phyloP scores from a whole-genome alignment of 164 flowering plant species.

The Chimonanthus praecox region DNA sequence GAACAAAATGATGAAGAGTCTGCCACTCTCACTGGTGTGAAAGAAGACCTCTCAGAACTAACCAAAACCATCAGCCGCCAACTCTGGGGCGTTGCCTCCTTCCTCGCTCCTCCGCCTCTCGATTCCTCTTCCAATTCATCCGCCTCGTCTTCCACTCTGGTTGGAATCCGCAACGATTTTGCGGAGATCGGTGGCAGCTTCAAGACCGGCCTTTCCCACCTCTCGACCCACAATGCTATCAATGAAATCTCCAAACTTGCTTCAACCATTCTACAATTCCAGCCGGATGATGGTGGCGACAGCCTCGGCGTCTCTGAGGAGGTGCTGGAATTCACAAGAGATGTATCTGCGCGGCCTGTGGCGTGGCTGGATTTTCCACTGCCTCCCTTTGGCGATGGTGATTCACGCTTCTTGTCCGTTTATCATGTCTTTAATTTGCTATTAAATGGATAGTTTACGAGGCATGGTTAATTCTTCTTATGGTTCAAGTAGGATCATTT shows the following conservation, averaged over 20 bases:
- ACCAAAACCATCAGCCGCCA: constrained; percentile 45
- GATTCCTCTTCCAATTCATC: constrained; percentile 10
- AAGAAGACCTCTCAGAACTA: constrained; percentile 43
- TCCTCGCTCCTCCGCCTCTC: constrained; percentile 28
- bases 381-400: constrained; percentile 30
- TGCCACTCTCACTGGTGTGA: constrained; percentile 5
- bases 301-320: constrained; percentile 63
- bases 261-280: constrained; percentile 8
- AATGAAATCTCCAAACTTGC: no score
- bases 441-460: no score
- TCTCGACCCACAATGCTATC: constrained; percentile 9
- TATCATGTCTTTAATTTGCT: no score
- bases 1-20: no score
- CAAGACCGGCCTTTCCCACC: constrained; percentile 21
- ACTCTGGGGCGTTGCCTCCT: constrained; percentile 56
- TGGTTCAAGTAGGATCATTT: no score
- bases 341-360: constrained; percentile 81
- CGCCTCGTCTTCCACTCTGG: not conserved
- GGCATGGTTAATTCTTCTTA: no score
- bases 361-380: constrained; percentile 94
- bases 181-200: constrained; percentile 36
- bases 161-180: constrained; percentile 25
- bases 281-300: constrained; percentile 12
- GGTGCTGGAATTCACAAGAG: constrained; percentile 70
- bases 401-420: no score